These are phyloP conservation scores for Magnusiomyces tetraspermus DNA, from an alignment of 1,139 yeast species.

Conservation along the genomic window DNA sequence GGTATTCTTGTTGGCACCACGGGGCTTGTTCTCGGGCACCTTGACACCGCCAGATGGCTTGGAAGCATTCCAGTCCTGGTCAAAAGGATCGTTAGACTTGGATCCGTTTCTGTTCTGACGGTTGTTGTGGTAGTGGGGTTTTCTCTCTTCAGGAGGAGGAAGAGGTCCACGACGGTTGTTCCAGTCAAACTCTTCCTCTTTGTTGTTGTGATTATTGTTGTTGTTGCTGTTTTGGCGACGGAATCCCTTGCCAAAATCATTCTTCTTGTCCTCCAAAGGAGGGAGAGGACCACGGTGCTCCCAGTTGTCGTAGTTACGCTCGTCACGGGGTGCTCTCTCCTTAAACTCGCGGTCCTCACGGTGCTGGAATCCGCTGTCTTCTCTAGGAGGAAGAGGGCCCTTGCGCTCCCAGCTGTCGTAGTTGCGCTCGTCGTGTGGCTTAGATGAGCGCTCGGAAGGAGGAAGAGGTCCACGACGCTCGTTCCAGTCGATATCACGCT, in stretches of 20 bases:
- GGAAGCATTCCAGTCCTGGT: constrained; percentile 5
- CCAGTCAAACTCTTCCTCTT: constrained; percentile 26
- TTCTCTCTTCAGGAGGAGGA: constrained; percentile 21
- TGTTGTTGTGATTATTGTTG: constrained; percentile 6
- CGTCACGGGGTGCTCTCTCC: no score
- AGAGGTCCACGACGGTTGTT: constrained; percentile 29
- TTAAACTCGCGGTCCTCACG: constrained; percentile 23
- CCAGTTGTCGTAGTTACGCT: constrained; percentile 30
- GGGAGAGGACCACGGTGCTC: constrained; percentile 31
- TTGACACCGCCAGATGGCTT: constrained; percentile 3
- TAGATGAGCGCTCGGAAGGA: constrained; percentile 18
- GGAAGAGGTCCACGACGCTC: constrained; percentile 29
- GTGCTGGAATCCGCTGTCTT: constrained; percentile 25
- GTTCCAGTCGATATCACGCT: constrained; percentile 27
- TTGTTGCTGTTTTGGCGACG: constrained; percentile 4
- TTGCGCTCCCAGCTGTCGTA: constrained; percentile 38
- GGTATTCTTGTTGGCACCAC: constrained; percentile 3
- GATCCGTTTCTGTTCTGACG: constrained; percentile 1
- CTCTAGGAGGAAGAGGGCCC: constrained; percentile 29
- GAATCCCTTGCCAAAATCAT: constrained; percentile 3
- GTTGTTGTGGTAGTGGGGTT: neutral
- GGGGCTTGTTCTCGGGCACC: neutral
- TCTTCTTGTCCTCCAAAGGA: constrained; percentile 14
- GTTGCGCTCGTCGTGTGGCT: constrained; percentile 29
- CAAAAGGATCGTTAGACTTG: neutral